Evolutionary conservation across 495 filamentous ascomycete genomes (phyloP).

Genomic region (Talaromyces stipitatus): DNA sequence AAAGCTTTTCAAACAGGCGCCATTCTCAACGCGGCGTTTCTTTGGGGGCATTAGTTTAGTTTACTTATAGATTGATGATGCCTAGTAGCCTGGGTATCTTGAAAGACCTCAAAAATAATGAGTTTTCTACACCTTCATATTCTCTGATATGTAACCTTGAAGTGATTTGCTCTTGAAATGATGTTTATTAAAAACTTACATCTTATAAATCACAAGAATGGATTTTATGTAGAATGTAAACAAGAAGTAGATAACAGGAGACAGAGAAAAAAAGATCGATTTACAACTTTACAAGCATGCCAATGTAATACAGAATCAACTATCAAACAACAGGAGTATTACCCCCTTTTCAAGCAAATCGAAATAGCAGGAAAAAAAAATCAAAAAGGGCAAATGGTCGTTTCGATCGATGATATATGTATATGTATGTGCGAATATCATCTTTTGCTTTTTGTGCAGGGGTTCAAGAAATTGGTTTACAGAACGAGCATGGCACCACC

Average conservation of each 20-base stretch:
- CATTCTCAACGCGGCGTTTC: constrained; percentile 9
- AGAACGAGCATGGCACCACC: constrained; percentile 72
- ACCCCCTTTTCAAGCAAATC: no score
- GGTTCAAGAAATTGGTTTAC: constrained; percentile 29
- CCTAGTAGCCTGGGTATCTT: not conserved
- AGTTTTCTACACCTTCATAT: no score
- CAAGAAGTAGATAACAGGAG: not conserved
- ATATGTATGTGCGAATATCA: not conserved
- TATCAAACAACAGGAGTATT: no score
- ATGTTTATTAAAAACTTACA: no score
- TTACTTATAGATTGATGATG: not conserved
- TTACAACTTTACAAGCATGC: no score
- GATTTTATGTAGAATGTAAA: not conserved
- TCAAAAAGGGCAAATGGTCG: not conserved
- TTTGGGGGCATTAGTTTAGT: constrained; percentile 4
- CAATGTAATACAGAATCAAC: not conserved
- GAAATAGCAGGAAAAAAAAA: no score
- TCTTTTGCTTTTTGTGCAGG: not conserved
- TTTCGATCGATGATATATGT: not conserved
- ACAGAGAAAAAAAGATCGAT: not conserved
- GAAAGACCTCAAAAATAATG: not conserved
- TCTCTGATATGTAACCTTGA: no score
- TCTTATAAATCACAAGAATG: not conserved
- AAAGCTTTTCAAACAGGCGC: constrained; percentile 5
- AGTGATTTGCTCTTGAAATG: no score